A percentile compares a stretch with the other conserved stretches of the same genome.
Conservation (phyloP, 257 asterid genomes). For the Ehretia macrophylla region DNA sequence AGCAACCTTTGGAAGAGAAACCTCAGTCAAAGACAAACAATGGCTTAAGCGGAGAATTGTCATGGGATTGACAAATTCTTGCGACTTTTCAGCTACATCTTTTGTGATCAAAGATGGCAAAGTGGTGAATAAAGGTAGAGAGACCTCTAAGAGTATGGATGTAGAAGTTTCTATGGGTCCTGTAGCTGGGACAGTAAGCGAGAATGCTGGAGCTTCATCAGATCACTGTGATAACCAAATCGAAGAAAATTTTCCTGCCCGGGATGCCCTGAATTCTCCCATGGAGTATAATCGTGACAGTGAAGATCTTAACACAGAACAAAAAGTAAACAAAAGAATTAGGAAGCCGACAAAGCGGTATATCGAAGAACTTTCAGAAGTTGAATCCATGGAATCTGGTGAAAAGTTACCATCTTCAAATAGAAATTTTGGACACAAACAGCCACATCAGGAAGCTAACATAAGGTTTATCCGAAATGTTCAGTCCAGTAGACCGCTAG, state of each 20-base stretch:
- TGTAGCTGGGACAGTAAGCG: conserved; percentile 38
- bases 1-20: conserved; percentile 94
- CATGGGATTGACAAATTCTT: conserved; percentile 88
- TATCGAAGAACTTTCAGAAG: conserved; percentile 86
- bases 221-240: conserved; percentile 26
- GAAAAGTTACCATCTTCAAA: conserved; percentile 36
- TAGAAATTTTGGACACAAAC: conserved; percentile 26
- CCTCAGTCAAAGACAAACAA: conserved; percentile 89
- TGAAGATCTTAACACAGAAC: conserved; percentile 45
- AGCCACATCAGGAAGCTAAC: conserved; percentile 31
- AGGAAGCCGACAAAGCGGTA: conserved; percentile 89
- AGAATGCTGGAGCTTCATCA: conserved; percentile 25
- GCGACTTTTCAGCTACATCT: conserved; percentile 71
- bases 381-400: conserved; percentile 58
- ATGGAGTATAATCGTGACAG: conserved; percentile 32
- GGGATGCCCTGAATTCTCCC: conserved; percentile 19
- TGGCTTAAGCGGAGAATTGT: conserved; percentile 94
- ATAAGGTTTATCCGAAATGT: conserved; percentile 36
- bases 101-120: conserved; percentile 51
- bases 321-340: conserved; percentile 69
- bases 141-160: conserved; percentile 27
- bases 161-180: conserved; percentile 32
- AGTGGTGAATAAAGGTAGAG: conserved; percentile 49
- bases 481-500: conserved; percentile 43
- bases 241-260: conserved; percentile 28